A percentile compares a stretch with the other conserved stretches of the same genome.
phyloP scores from a whole-genome alignment of 495 filamentous ascomycete genomes.

The Aspergillus coremiiformis region DNA sequence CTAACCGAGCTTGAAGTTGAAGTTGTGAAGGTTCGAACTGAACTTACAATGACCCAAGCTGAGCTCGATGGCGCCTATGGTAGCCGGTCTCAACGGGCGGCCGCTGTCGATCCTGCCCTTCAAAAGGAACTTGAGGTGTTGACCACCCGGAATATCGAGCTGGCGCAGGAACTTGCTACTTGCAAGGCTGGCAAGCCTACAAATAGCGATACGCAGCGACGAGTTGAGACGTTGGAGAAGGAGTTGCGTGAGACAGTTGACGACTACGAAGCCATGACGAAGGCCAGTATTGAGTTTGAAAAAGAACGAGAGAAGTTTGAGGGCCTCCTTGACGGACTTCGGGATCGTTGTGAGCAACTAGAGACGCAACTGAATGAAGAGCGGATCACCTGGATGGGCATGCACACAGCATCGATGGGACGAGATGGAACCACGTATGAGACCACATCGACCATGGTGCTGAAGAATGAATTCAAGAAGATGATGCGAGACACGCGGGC shows the following conservation, averaged over 20 bases:
- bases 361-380: conserved; percentile 66
- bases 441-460: conserved; percentile 61
- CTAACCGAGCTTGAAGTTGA: conserved; percentile 70
- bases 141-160: conserved; percentile 49
- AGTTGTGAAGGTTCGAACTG: conserved; percentile 79
- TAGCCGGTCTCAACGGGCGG: conserved; percentile 65
- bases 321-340: conserved; percentile 56
- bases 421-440: conserved; percentile 41
- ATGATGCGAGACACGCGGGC: conserved; percentile 79
- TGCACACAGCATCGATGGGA: conserved; percentile 46
- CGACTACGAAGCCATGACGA: conserved; percentile 84
- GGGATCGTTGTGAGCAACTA: conserved; percentile 61
- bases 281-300: conserved; percentile 77
- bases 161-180: conserved; percentile 51
- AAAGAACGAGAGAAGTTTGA: conserved; percentile 77
- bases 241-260: conserved; percentile 76
- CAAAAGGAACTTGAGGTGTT: conserved; percentile 59
- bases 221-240: conserved; percentile 57
- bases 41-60: conserved; percentile 83
- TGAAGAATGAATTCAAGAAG: conserved; percentile 81
- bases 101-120: conserved; percentile 59
- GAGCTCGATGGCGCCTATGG: conserved; percentile 95
- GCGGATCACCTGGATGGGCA: conserved; percentile 61
- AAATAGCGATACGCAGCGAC: conserved; percentile 46
- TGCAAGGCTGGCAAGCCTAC: conserved; percentile 40